Evolutionary conservation across 176 grass and related monocot genomes (phyloP), one percentile per base, ranked within the genome.

Genomic region (Poa annua): DNA sequence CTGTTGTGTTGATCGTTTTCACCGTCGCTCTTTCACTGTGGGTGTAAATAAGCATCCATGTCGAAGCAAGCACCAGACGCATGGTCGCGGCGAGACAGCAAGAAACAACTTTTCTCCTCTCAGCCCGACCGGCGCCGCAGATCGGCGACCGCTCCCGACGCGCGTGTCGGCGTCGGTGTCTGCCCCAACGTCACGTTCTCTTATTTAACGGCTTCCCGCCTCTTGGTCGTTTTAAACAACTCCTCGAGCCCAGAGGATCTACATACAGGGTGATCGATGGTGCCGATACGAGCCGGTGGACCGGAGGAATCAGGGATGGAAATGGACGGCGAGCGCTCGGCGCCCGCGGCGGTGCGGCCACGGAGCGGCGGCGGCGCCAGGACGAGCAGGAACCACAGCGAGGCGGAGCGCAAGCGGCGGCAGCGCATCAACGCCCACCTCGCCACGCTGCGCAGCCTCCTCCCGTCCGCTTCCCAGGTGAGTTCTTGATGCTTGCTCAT

Each of bases 391-490:
- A 95, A 89, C 79, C 96, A 93, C 85, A 95, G 96, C 67, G 96
- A 98, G 71, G 96, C 96, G 0, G 92, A 98, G 85, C 87, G 96
- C 67, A 87, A 92, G 86, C 81, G 96, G 81, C 86, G 96, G 45
- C 92, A 93, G 79, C 92, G 96, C 74, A 98, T 98, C 92, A 95
- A 98, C 51, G 74, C 86, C 33, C 96, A 95, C 80, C 96, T 98
- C 48, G 85, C 87, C 80, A 98, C 92, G 48, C 92, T 98, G 19
- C 92, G 96, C 16, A 83, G 85, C 35, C 90, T 98, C 61, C 71
- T 98, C n/a, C 96, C 96, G 32, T 83, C 90, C 19, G 92, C 96
- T 9, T 88, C 90, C 50, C 85, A 93, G 82, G 96, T 95, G 57
- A 64, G 88, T 24, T 16, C 13, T 5, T 29, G 12, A 1, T 35